A percentile compares a stretch with the other conserved stretches of the same genome.
Conservation (phyloP, 2,329 filamentous ascomycete species). For the Fusarium paranaense region DNA sequence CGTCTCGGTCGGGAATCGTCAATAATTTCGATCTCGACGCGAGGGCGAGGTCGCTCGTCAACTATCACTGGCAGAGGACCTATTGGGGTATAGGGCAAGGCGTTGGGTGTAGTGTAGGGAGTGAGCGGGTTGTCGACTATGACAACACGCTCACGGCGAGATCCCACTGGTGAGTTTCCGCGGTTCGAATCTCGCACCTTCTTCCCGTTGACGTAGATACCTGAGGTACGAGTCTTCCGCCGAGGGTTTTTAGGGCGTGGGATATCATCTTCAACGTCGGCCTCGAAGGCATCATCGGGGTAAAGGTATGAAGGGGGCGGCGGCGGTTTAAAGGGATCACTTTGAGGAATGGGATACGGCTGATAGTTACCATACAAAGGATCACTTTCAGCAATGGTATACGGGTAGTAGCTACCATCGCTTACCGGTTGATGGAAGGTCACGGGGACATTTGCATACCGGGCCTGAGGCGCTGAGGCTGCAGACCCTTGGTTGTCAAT, state of each 20-base stretch:
- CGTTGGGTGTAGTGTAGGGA: conserved; percentile 53
- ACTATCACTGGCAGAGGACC: conserved; percentile 52
- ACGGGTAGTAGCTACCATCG: neutral
- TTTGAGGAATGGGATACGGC: no score
- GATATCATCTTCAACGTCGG: neutral
- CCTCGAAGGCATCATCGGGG: neutral
- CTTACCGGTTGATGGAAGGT: no score
- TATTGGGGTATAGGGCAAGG: conserved; percentile 49
- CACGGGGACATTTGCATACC: neutral
- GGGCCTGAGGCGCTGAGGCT: neutral
- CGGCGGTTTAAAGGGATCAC: no score
- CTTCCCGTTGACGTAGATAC: neutral
- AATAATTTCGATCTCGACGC: conserved; percentile 50
- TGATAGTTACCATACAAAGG: neutral
- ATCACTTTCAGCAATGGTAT: neutral
- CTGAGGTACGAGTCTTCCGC: neutral
- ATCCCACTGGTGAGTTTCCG: neutral
- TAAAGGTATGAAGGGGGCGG: neutral
- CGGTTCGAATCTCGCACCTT: neutral
- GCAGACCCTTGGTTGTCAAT: neutral
- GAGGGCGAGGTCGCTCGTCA: conserved; percentile 51
- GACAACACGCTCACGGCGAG: conserved; percentile 56
- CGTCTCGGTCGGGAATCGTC: conserved; percentile 48
- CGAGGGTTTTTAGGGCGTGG: neutral
- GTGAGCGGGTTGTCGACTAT: conserved; percentile 57